Evolutionary conservation across 2,329 filamentous ascomycete species (phyloP), one percentile per base, ranked within the genome.

Genomic region (Diaporthe capsici): DNA sequence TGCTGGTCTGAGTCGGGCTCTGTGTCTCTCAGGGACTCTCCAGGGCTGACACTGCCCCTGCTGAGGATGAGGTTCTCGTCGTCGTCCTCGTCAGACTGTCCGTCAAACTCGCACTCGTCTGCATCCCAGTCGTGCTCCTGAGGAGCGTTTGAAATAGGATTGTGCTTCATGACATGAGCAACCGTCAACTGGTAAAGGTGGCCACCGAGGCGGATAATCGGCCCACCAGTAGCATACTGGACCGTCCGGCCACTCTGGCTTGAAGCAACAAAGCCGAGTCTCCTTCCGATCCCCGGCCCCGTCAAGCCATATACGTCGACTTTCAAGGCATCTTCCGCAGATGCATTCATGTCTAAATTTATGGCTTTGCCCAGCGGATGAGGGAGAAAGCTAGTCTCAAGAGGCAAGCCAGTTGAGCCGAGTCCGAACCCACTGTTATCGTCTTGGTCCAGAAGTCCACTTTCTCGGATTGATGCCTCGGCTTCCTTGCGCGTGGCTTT

Each of bases 261-360:
- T 10, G 28, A 49, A n/a, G 28, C 15, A 2, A 67, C 61, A n/a
- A 67, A 67, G 12, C 42, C 17, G 10, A 67, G 28, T 49, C 9
- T 51, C 3, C 61, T 51, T 7, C 61, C 44, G 1, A 67, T 49
- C 1, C 44, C 42, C 20, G 61, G 61, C 20, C 17, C 10, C 0
- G 28, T 67, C 28, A 34, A 49, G 9, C 61, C 61, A 51, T 51
- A 67, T 10, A 67, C 22, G 10, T 67, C 61, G 28, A 49, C 44
- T 25, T n/a, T n/a, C 10, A 49, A 34, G 2, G 6, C 17, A 12
- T 13, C 42, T 65, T 47, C 12, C 1, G 20, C 7, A 17, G 28
- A 10, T 0, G 28, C 6, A 20, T 9, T 6, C 4, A 6, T 15
- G 1, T 37, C 12, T 3, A 25, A 34, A 10, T 67, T 10, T 9